Conservation (phyloP, 2,329 filamentous ascomycete species). For the Juglanconis oblonga region DNA sequence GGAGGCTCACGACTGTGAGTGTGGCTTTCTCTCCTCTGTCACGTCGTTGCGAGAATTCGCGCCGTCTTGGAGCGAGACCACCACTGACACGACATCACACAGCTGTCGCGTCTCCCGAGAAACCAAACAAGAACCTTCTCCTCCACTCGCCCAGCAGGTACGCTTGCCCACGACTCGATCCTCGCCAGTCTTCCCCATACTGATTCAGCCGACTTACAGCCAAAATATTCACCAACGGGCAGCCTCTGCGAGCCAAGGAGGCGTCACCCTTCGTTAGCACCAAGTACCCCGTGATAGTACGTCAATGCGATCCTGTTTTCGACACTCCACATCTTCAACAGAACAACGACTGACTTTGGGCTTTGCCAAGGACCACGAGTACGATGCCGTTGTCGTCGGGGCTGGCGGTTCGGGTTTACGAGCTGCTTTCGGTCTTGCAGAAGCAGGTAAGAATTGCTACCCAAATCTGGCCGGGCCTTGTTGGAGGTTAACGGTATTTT, state of each 20-base stretch:
- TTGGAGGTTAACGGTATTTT: too few species aligned
- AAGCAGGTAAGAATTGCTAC: slow-evolving; percentile 54
- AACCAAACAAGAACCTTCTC: slow-evolving; percentile 78
- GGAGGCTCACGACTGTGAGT: slow-evolving; percentile 59
- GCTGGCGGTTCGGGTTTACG: slow-evolving; percentile 79
- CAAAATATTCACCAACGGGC: slow-evolving; percentile 74
- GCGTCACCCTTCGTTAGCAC: slow-evolving; percentile 80
- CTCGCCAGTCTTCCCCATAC: slow-evolving; percentile 6
- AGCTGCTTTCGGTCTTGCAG: slow-evolving; percentile 80
- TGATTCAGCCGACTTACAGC: slow-evolving; percentile 44
- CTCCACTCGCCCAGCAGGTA: slow-evolving; percentile 77
- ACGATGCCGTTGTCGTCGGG: slow-evolving; percentile 93
- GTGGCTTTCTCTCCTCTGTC: slow-evolving; percentile 6
- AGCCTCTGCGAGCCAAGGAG: slow-evolving; percentile 88
- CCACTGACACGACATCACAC: slow-evolving; percentile 21
- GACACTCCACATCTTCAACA: background rate
- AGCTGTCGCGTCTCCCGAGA: slow-evolving; percentile 64
- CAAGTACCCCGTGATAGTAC: slow-evolving; percentile 92
- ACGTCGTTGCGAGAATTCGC: background rate
- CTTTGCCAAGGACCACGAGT: slow-evolving; percentile 78
- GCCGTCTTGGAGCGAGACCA: background rate
- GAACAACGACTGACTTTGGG: slow-evolving; percentile 19
- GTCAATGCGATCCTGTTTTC: slow-evolving; percentile 33
- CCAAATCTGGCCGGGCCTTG: too few species aligned
- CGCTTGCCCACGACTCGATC: slow-evolving; percentile 28